These are phyloP conservation scores for Pterula multifida DNA, from an alignment of 1,284 basidiomycete species.

Conservation along the genomic window DNA sequence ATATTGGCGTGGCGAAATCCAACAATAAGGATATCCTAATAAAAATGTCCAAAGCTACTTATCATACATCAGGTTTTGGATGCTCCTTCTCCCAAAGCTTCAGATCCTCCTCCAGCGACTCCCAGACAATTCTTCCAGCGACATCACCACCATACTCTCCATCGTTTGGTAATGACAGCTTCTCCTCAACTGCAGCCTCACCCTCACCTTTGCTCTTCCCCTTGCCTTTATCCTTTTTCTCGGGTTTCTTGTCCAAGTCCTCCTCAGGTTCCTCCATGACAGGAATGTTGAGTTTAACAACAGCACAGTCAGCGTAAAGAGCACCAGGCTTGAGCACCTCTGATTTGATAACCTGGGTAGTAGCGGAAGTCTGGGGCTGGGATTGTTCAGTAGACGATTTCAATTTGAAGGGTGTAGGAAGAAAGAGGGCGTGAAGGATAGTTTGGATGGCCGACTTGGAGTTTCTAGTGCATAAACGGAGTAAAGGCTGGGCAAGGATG, in stretches of 20 bases:
- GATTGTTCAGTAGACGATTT: slow-evolving; percentile 12
- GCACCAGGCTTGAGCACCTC: slow-evolving; percentile 64
- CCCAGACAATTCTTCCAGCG: slow-evolving; percentile 60
- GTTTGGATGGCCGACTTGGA: slow-evolving; percentile 45
- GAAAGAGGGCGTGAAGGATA: slow-evolving; percentile 58
- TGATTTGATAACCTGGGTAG: slow-evolving; percentile 19
- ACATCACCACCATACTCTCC: slow-evolving; percentile 56
- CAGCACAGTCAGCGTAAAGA: slow-evolving; percentile 62
- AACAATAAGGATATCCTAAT: no score
- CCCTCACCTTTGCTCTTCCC: slow-evolving; percentile 9
- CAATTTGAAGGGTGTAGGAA: slow-evolving; percentile 62
- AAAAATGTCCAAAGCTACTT: no score
- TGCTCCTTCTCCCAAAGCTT: slow-evolving; percentile 47
- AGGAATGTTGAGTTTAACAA: slow-evolving; percentile 38
- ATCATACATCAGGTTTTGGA: slow-evolving; percentile 10
- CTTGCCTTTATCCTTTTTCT: slow-evolving; percentile 6
- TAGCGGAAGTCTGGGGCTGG: not conserved
- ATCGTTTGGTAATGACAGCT: slow-evolving; percentile 37
- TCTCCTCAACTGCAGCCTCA: slow-evolving; percentile 15
- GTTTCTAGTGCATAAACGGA: slow-evolving; percentile 52
- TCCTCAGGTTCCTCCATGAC: slow-evolving; percentile 14
- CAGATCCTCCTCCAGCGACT: slow-evolving; percentile 51
- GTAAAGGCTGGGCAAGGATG: slow-evolving; percentile 42
- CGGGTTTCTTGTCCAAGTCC: slow-evolving; percentile 6
- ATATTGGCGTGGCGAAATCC: no score